Base-by-base conservation (phyloP, 169 alveolate genomes). In the Plasmodium vinckei region DNA sequence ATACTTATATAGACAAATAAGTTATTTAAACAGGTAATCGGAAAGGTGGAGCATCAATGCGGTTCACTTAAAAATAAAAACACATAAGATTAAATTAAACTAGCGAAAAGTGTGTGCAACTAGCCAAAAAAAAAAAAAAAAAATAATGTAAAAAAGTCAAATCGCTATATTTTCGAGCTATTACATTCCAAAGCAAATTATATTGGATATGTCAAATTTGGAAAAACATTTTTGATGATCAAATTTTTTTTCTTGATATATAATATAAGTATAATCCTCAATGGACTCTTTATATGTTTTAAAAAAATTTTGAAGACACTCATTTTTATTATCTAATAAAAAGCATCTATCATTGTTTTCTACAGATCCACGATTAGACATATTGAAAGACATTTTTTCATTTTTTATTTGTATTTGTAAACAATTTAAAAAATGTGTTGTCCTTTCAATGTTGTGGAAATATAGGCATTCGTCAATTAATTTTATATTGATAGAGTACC, bases 201-300 rank as follows among this genome's bases (percentile, higher is more conserved):
- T 23, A 56, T 53, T n/a, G 2, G 89, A 39, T 17, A 77, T 19
- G 63, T 77, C 79, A 68, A 25, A 77, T 46, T 77, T 77, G n/a
- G 17, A 23, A 68, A 51, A 77, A 25, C 89, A 77, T 51, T 42
- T 77, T 19, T 77, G 42, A 44, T 57, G 27, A 25, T 77, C 15
- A 44, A 64, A 77, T 33, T 21, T 65, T 56, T 77, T 65, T 51
- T 77, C 89, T 15, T 46, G 72, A 77, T 63, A 77, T 64, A 77
- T 12, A 10, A 77, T 64, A 17, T 77, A 77, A 10, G 42, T 59
- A 68, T 77, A 77, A 44, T 77, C 89, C 23, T 77, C 68, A 15
- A 77, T 23, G 59, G 71, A 25, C 21, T 77, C 89, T 23, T 65
- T 51, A 77, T 77, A 77, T 0, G 42, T 33, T 64, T 77, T 77